Conservation (phyloP, 768 basidiomycete genomes). For the Leccinum olivaceopallidum region DNA sequence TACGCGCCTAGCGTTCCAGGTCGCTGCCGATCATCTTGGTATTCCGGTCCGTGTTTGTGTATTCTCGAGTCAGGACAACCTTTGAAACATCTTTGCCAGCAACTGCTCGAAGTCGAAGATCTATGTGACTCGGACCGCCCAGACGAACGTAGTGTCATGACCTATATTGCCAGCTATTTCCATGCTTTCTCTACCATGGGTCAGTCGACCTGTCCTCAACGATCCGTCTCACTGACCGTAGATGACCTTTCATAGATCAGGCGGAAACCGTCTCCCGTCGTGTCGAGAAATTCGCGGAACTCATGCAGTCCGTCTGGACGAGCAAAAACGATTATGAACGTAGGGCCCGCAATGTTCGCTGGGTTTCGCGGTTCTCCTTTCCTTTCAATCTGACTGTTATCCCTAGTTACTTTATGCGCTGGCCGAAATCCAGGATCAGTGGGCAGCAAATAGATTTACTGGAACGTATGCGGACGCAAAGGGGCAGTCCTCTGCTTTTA, state of each 20-base stretch:
- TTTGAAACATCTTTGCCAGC: slow-evolving; percentile 44
- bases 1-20: slow-evolving; percentile 81
- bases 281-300: slow-evolving; percentile 93
- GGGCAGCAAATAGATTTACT: slow-evolving; percentile 64
- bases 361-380: background rate
- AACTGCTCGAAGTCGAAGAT: slow-evolving; percentile 95
- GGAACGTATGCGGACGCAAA: slow-evolving; percentile 85
- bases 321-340: slow-evolving; percentile 91
- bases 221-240: background rate
- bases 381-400: slow-evolving; percentile 9
- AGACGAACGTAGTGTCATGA: slow-evolving; percentile 97
- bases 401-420: slow-evolving; percentile 66
- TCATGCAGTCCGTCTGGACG: slow-evolving; percentile 91
- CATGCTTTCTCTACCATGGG: slow-evolving; percentile 98
- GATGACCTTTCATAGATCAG: slow-evolving; percentile 60
- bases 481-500: slow-evolving; percentile 68
- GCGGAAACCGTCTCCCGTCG: slow-evolving; percentile 91
- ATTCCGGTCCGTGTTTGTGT: slow-evolving; percentile 70
- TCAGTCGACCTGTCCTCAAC: slow-evolving; percentile 36
- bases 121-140: slow-evolving; percentile 84
- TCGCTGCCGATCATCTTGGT: slow-evolving; percentile 85
- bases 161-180: slow-evolving; percentile 96
- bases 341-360: slow-evolving; percentile 66
- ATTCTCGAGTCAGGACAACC: background rate
- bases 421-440: slow-evolving; percentile 62